phyloP scores from a whole-genome alignment of 164 flowering plant species.

The Sedum album region DNA sequence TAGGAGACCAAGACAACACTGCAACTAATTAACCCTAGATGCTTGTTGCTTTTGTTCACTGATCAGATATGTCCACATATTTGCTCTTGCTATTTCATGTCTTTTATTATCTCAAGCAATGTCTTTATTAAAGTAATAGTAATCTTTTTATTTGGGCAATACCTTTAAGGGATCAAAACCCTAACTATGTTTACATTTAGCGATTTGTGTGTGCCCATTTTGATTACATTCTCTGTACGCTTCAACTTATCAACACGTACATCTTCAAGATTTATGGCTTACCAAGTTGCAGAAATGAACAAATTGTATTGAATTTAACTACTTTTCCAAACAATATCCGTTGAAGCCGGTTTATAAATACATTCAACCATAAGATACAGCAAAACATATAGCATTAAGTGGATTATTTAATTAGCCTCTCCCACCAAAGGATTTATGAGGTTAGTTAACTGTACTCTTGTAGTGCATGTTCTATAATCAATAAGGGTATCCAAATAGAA shows the following conservation, averaged over 20 bases:
- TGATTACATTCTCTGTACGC: background rate
- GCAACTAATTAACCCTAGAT: background rate
- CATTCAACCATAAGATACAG: conserved; percentile 1
- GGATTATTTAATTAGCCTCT: background rate
- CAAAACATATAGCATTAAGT: conserved; percentile 1
- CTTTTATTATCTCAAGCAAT: background rate
- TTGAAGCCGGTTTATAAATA: conserved; percentile 1
- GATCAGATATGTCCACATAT: conserved; percentile 8
- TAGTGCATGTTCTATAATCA: background rate
- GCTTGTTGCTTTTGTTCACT: background rate
- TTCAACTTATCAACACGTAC: background rate
- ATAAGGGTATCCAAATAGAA: too few species aligned
- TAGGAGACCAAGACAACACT: background rate
- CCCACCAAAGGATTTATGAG: background rate
- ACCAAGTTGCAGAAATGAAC: too few species aligned
- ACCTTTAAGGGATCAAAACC: background rate
- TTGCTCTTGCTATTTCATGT: background rate
- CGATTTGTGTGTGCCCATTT: background rate
- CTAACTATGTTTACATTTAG: background rate
- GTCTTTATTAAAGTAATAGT: background rate
- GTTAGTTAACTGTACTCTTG: too few species aligned
- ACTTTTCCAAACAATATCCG: background rate
- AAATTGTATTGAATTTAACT: too few species aligned
- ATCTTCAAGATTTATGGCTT: too few species aligned
- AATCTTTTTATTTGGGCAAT: background rate